A percentile compares a stretch with the other conserved stretches of the same genome.
Conservation (phyloP, 2,329 filamentous ascomycete genomes). For the Monosporascus sp. region DNA sequence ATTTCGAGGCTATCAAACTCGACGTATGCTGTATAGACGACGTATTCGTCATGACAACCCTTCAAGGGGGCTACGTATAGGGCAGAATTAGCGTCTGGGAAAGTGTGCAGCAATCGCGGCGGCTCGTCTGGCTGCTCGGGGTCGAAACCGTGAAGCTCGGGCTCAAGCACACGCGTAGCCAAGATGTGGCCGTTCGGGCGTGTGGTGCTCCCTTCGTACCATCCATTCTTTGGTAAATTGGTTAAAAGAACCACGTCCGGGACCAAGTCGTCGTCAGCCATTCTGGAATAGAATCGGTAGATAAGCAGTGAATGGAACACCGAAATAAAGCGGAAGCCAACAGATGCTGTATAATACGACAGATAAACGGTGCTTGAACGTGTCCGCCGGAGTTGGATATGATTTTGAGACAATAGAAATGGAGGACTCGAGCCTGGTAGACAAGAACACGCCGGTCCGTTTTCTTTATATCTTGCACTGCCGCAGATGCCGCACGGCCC, state of each 20-base stretch:
- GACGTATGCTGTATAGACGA: slow-evolving; percentile 18
- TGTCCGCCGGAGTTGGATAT: too few relatives aligned
- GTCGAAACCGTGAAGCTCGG: slow-evolving; percentile 25
- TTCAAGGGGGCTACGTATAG: slow-evolving; percentile 21
- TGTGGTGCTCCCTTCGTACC: slow-evolving; percentile 25
- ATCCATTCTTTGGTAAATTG: slow-evolving; percentile 24
- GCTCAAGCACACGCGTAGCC: slow-evolving; percentile 23
- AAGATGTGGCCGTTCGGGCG: slow-evolving; percentile 26
- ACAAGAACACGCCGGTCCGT: too few relatives aligned
- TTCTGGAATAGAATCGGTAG: background rate
- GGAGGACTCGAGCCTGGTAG: too few relatives aligned
- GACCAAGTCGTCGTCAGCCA: slow-evolving; percentile 18
- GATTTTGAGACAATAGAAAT: too few relatives aligned
- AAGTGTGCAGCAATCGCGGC: slow-evolving; percentile 21
- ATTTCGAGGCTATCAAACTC: slow-evolving; percentile 26
- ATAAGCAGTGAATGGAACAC: background rate
- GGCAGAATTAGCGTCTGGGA: slow-evolving; percentile 20
- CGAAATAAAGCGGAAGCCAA: background rate
- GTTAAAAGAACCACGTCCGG: slow-evolving; percentile 24
- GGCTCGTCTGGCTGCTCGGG: slow-evolving; percentile 19
- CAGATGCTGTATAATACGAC: background rate
- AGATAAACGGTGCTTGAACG: too few relatives aligned
- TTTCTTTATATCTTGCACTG: too few relatives aligned
- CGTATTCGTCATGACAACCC: slow-evolving; percentile 21
- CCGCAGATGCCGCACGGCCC: too few relatives aligned